Base-by-base conservation (phyloP, 805 yeast genomes). In the Kuraishia capsulata region DNA sequence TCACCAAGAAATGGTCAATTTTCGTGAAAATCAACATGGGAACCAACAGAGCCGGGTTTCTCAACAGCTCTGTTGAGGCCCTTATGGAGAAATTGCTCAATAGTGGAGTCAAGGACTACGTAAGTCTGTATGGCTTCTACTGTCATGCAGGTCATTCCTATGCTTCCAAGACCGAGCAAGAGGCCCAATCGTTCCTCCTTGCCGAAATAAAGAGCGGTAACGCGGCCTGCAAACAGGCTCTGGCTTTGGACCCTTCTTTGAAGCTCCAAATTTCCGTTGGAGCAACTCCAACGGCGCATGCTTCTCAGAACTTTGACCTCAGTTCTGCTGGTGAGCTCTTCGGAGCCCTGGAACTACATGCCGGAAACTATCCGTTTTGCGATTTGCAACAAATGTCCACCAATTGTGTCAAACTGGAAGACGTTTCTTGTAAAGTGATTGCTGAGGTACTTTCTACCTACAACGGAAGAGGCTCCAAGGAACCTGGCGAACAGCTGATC, bases 131-230 rank as follows among this genome's bases (percentile, higher is more conserved):
- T 48, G 94, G 94, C 0, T 73, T 83, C 48, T 84, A 84, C 54
- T 78, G 83, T 30, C 92, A 84, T 59, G 84, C 87, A 1, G 94
- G 94, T 2, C 84, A 79, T 51, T 78, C 89, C 0, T 84, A 84
- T 50, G 60, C 61, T 1, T 62, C 81, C 0, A 54, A 57, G 5
- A 56, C 66, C 14, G 52, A 59, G 21, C 62, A 62, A 1, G 67
- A 66, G 23, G 83, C 85, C 0, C 65, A 65, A 38, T 51, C 49
- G 3, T 63, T 56, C 29, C 55, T 84, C 26, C 35, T 71, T n/a
- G 69, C 69, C 20, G 94, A 84, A 48, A 64, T 83, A 28, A 51
- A 50, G 4, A 70, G 73, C 29, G 85, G 75, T 3, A 69, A 74
- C 44, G 52, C 52, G 8, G 90, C 87, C 2, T 72, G 71, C 30